Base-by-base conservation (phyloP, 78 protist genomes). In the Cavenderia fasciculata region DNA sequence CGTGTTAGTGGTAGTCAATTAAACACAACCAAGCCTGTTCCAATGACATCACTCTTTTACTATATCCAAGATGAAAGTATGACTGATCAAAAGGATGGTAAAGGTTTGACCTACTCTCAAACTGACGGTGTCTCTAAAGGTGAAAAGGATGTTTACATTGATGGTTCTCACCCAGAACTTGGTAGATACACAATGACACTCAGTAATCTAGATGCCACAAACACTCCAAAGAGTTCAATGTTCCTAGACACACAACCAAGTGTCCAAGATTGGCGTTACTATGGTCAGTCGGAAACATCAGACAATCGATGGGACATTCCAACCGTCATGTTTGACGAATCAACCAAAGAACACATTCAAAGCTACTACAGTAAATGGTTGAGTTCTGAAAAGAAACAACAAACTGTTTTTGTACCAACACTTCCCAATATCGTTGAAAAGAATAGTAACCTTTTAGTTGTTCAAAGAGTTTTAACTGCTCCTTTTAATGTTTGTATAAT, bases 11-110 rank as follows among this genome's bases (percentile, higher is more conserved):
- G 78, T 21, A 66, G 33, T 18, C 34, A 21, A 47, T 41, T 51
- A 4, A 56, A 31, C 19, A 70, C 61, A 56, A 33, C 72, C 4
- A n/a, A 56, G 1, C 34, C 89, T 6, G 44, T 56, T 16, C 89
- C 89, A 51, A 23, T 51, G 6, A 29, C 56, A 2, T 82, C 89
- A 10, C 23, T 82, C 36, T 56, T 82, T 29, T 82, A 82, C 25
- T 65, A 51, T 68, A 68, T 82, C 11, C 68, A 57, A 19, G 89
- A 82, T 41, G 89, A 82, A 68, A 82, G 77, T 68, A 52, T 82
- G 1, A 19, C 56, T 19, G 4, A 18, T 14, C 34, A 47, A 31
- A 47, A 0, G 19, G 11, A 41, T 36, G 16, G 3, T 40, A 11
- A 38, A 33, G 52, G 33, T 12, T 65, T 63, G 31, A 62, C 33